Evolutionary conservation across 2,329 filamentous ascomycete species (phyloP).

Genomic region (Eutypa lata): DNA sequence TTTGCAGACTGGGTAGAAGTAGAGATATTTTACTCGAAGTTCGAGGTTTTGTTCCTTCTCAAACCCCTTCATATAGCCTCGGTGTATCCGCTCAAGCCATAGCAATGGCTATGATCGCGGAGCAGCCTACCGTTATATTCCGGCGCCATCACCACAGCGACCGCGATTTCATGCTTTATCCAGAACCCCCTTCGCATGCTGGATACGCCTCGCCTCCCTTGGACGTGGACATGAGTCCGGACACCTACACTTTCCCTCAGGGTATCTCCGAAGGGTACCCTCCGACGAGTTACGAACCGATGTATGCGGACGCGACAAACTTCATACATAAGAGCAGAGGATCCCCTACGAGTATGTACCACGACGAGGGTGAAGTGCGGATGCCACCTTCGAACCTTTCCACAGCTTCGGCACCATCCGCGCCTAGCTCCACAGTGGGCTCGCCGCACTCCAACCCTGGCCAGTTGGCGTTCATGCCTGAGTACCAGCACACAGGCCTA

Average conservation of each 20-base stretch:
- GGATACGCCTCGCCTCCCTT: constrained; percentile 33
- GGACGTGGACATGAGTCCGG: constrained; percentile 47
- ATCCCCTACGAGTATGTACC: constrained; percentile 44
- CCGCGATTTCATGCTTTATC: constrained; percentile 31
- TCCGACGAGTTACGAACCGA: constrained; percentile 42
- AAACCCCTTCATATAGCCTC: constrained; percentile 6
- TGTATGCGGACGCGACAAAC: constrained; percentile 44
- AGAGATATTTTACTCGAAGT: neutral
- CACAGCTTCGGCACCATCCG: constrained; percentile 59
- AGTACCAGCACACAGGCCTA: constrained; percentile 54
- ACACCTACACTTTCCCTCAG: constrained; percentile 41
- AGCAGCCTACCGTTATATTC: constrained; percentile 30
- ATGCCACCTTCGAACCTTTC: constrained; percentile 57
- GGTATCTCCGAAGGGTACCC: constrained; percentile 37
- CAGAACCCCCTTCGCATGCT: constrained; percentile 22
- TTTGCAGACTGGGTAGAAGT: constrained; percentile 10
- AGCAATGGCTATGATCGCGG: constrained; percentile 25
- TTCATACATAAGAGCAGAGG: constrained; percentile 45
- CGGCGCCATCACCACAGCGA: constrained; percentile 20
- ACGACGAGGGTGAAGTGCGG: constrained; percentile 49
- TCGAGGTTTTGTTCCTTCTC: neutral
- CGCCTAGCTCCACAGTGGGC: constrained; percentile 63
- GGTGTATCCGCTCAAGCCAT: neutral
- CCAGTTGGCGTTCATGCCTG: constrained; percentile 54
- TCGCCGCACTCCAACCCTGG: constrained; percentile 63